Percentiles rank a stretch among this genome's conserved stretches.
Conservation (phyloP, 371 early-diverging fungal genomes). For the Mucor indicus region DNA sequence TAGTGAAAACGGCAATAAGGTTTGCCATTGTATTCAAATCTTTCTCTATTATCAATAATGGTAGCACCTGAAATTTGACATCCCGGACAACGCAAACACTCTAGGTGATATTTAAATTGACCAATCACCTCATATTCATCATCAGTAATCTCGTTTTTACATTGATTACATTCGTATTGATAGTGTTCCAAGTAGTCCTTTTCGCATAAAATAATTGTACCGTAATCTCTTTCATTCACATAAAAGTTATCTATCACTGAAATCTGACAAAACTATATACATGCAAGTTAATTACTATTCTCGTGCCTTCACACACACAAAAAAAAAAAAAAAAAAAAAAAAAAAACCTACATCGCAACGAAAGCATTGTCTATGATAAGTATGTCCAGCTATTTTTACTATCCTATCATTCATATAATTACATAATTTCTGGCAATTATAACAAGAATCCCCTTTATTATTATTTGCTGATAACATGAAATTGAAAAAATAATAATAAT, state of each 20-base stretch:
- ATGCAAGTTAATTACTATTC: neutral
- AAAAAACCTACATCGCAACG: slow-evolving; percentile 20
- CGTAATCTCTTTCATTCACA: slow-evolving; percentile 21
- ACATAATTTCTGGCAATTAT: slow-evolving; percentile 12
- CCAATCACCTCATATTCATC: slow-evolving; percentile 40
- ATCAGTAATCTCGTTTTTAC: slow-evolving; percentile 46
- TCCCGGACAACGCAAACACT: slow-evolving; percentile 60
- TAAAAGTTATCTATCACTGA: slow-evolving; percentile 63
- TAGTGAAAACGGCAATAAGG: slow-evolving; percentile 93
- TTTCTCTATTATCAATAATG: slow-evolving; percentile 33
- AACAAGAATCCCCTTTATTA: slow-evolving; percentile 3
- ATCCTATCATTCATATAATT: slow-evolving; percentile 15
- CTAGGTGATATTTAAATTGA: slow-evolving; percentile 49
- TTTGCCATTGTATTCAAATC: slow-evolving; percentile 82
- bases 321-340: neutral
- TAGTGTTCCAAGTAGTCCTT: slow-evolving; percentile 58
- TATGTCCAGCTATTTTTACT: slow-evolving; percentile 13
- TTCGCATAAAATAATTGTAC: slow-evolving; percentile 49
- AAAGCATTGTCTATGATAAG: slow-evolving; percentile 27
- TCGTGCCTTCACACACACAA: neutral
- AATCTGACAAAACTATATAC: slow-evolving; percentile 44
- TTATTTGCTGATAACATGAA: neutral
- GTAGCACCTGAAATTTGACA: slow-evolving; percentile 27
- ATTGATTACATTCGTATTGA: slow-evolving; percentile 58
- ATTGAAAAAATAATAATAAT: no score